Percentiles rank a stretch among this genome's conserved stretches.
phyloP scores from a whole-genome alignment of 2,329 filamentous ascomycete species.

The Ilyonectria robusta region DNA sequence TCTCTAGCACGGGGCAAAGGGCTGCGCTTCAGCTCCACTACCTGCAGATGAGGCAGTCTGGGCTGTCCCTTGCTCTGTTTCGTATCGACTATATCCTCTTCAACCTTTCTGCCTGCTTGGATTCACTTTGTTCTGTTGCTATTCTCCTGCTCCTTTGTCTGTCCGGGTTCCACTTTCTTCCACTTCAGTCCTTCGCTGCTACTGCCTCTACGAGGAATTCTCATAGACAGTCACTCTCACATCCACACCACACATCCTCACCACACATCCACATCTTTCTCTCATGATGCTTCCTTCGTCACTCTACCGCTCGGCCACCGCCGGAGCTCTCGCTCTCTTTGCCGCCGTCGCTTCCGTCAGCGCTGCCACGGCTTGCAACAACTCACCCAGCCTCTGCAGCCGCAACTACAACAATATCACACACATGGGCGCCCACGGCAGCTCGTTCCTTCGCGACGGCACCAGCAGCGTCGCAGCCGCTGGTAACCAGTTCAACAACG shows the following conservation, averaged over 20 bases:
- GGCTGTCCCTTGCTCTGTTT: constrained; percentile 23
- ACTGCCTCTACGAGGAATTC: neutral
- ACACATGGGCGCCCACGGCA: constrained; percentile 83
- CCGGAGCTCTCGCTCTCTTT: constrained; percentile 40
- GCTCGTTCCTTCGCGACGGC: constrained; percentile 77
- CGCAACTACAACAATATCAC: constrained; percentile 83
- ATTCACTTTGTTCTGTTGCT: constrained; percentile 1
- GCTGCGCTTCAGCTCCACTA: constrained; percentile 24
- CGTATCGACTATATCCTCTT: constrained; percentile 22
- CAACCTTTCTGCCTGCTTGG: constrained; percentile 2
- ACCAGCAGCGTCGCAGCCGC: constrained; percentile 73
- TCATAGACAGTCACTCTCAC: neutral
- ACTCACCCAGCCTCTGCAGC: constrained; percentile 81
- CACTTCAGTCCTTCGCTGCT: constrained; percentile 17
- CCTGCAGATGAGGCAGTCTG: constrained; percentile 19
- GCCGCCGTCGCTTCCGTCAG: constrained; percentile 40
- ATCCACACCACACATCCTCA: constrained; percentile 2
- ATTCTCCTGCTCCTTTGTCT: constrained; percentile 10
- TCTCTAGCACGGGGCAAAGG: constrained; percentile 32
- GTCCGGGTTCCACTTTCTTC: neutral
- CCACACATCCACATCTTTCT: constrained; percentile 17
- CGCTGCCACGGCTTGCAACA: constrained; percentile 76
- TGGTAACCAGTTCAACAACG: constrained; percentile 83
- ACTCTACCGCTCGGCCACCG: constrained; percentile 36
- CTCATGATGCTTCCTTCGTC: constrained; percentile 42